A percentile compares a stretch with the other conserved stretches of the same genome.
Conservation (phyloP, 1,284 basidiomycete genomes). For the Ceratobasidium sp. region DNA sequence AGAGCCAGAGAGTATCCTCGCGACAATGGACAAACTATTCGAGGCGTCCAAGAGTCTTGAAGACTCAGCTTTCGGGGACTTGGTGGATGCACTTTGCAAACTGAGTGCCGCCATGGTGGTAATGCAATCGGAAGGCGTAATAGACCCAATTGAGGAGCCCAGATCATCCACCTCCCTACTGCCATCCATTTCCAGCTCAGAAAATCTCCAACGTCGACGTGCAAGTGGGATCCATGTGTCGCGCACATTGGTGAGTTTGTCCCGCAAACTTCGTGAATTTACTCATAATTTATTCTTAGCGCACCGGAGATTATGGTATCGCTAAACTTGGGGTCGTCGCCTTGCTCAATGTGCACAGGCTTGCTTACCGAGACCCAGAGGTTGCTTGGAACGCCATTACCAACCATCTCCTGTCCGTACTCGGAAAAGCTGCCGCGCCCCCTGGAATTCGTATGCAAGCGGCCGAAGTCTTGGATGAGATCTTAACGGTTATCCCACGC, state of each 20-base stretch:
- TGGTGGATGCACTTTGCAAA: constrained; percentile 85
- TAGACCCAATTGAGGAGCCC: constrained; percentile 42
- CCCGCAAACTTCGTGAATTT: neutral
- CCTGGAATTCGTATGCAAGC: constrained; percentile 89
- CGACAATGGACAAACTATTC: constrained; percentile 83
- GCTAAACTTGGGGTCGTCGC: constrained; percentile 85
- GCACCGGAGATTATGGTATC: constrained; percentile 87
- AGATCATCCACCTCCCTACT: constrained; percentile 40
- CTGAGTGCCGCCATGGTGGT: constrained; percentile 91
- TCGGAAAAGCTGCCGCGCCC: constrained; percentile 76
- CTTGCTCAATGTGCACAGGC: constrained; percentile 84
- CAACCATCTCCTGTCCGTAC: constrained; percentile 80
- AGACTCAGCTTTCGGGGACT: constrained; percentile 84
- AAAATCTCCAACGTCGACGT: constrained; percentile 68
- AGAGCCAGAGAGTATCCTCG: constrained; percentile 79
- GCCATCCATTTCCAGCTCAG: constrained; percentile 33
- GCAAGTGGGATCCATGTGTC: constrained; percentile 88
- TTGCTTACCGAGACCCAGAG: constrained; percentile 82
- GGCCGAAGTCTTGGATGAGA: constrained; percentile 85
- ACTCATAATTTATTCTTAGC: constrained; percentile 58
- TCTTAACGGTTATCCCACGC: constrained; percentile 78
- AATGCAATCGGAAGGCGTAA: constrained; percentile 65
- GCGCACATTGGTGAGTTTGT: constrained; percentile 73
- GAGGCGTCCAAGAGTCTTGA: constrained; percentile 87
- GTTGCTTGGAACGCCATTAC: constrained; percentile 90